phyloP scores from a whole-genome alignment of 1,139 yeast species.

The Pichia sp. region DNA sequence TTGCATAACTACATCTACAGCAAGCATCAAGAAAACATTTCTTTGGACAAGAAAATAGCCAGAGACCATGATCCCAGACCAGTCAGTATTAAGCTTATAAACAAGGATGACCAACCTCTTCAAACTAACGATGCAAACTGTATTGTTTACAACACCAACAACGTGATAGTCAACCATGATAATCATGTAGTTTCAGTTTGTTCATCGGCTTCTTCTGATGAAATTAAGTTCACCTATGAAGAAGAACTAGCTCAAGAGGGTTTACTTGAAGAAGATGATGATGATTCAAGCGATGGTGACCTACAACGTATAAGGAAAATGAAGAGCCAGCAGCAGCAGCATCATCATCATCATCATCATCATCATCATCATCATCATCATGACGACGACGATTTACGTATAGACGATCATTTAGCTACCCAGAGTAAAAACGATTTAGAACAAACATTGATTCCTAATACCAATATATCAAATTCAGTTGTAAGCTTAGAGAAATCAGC shows the following conservation, averaged over 20 bases:
- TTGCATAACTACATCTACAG: slow-evolving; percentile 41
- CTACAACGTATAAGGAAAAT: neutral
- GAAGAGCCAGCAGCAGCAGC: neutral
- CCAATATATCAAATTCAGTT: neutral
- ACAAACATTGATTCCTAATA: neutral
- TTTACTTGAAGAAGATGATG: neutral
- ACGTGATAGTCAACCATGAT: neutral
- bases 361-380: neutral
- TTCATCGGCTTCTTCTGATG: neutral
- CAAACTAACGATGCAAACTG: neutral
- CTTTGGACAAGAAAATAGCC: slow-evolving; percentile 29
- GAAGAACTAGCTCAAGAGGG: neutral
- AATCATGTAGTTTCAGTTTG: neutral
- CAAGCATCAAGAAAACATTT: slow-evolving; percentile 32
- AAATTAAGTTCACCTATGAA: neutral
- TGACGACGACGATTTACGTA: neutral
- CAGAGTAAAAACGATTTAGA: neutral
- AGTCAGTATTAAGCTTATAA: neutral
- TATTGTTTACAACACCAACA: neutral
- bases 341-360: neutral
- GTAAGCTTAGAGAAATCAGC: neutral
- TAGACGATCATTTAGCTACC: neutral
- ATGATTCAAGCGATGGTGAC: slow-evolving; percentile 4
- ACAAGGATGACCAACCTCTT: neutral
- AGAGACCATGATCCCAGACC: slow-evolving; percentile 29